These are phyloP conservation scores for Pseudonitzschia multiseries DNA, from an alignment of 108 stramenopile species.

Conservation along the genomic window DNA sequence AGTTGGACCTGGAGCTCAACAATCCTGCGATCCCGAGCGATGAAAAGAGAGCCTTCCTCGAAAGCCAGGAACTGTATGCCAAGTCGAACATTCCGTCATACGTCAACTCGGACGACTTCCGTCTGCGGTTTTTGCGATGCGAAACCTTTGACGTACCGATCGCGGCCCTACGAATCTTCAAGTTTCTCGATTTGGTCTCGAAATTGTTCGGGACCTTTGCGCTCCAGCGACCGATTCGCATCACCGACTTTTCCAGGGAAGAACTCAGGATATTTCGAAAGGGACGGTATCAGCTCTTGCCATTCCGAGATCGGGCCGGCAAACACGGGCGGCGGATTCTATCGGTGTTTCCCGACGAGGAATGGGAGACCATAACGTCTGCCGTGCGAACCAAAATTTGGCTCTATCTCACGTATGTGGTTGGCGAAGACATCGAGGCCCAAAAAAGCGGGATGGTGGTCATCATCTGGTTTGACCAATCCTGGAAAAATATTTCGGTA, in stretches of 20 bases:
- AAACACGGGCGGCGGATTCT: conserved; percentile 18
- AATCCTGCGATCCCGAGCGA: background rate
- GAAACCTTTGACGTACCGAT: conserved; percentile 10
- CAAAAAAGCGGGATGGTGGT: conserved; percentile 17
- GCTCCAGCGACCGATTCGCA: conserved; percentile 10
- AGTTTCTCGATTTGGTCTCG: conserved; percentile 8
- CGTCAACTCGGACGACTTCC: conserved; percentile 22
- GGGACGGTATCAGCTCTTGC: conserved; percentile 22
- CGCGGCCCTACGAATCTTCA: conserved; percentile 16
- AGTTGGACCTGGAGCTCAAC: background rate
- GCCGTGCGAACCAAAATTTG: background rate
- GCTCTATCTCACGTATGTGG: conserved; percentile 13
- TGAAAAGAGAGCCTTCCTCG: background rate
- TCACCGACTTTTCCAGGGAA: conserved; percentile 18
- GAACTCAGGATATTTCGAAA: conserved; percentile 5
- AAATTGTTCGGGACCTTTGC: conserved; percentile 20
- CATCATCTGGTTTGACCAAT: background rate
- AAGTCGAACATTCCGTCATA: background rate
- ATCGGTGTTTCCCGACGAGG: conserved; percentile 1
- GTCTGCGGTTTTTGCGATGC: conserved; percentile 26
- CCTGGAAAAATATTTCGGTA: background rate
- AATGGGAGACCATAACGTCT: background rate
- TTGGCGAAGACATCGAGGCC: conserved; percentile 16
- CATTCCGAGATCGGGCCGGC: conserved; percentile 24
- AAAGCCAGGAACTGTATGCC: conserved; percentile 7